Percentiles rank a stretch among this genome's conserved stretches.
phyloP scores from a whole-genome alignment of 2,329 filamentous ascomycete species.

The Thielaviopsis punctulata region DNA sequence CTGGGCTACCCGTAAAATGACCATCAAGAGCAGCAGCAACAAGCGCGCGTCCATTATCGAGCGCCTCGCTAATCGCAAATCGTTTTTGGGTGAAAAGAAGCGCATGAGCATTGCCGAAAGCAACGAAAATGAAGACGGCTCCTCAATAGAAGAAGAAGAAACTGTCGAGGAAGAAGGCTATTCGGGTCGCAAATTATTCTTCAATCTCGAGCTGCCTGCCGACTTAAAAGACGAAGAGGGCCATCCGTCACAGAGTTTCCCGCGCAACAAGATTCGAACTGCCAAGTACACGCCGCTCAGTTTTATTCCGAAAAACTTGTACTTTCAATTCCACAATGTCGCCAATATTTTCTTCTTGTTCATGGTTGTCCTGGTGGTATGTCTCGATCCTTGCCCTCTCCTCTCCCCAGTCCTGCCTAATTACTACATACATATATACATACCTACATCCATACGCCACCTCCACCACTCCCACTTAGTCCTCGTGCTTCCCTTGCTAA shows the following conservation, averaged over 20 bases:
- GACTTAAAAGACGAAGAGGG: slow-evolving; percentile 68
- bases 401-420: background rate
- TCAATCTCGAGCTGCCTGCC: slow-evolving; percentile 67
- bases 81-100: slow-evolving; percentile 50
- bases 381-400: slow-evolving; percentile 19
- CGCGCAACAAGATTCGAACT: slow-evolving; percentile 92
- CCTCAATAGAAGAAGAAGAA: slow-evolving; percentile 22
- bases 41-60: slow-evolving; percentile 75
- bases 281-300: slow-evolving; percentile 93
- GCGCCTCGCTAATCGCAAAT: slow-evolving; percentile 45
- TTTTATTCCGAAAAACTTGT: slow-evolving; percentile 92
- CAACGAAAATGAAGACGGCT: slow-evolving; percentile 20
- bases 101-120: slow-evolving; percentile 24
- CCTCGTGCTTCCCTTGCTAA: no score
- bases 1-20: slow-evolving; percentile 90
- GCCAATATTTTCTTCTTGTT: slow-evolving; percentile 98
- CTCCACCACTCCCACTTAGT: no score
- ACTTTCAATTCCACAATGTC: slow-evolving; percentile 96
- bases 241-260: slow-evolving; percentile 49
- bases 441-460: slow-evolving; percentile 10
- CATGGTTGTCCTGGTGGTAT: slow-evolving; percentile 81
- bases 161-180: slow-evolving; percentile 11
- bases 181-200: slow-evolving; percentile 50
- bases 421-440: no score
- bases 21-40: slow-evolving; percentile 52